phyloP scores from a whole-genome alignment of 164 flowering plant species.

The Chimonanthus praecox region DNA sequence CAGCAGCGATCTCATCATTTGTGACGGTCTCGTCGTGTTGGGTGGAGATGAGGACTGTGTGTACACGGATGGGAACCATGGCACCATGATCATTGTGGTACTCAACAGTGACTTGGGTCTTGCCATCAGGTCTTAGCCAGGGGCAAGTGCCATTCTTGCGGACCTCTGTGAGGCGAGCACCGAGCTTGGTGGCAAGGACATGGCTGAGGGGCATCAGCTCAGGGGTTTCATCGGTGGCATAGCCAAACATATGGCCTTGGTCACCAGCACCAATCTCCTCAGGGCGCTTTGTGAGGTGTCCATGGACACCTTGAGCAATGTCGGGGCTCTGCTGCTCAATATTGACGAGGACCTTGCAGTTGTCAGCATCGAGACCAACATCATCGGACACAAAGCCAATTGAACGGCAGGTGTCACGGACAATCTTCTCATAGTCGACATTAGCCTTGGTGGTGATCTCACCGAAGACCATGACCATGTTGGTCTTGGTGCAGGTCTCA shows the following conservation, averaged over 20 bases:
- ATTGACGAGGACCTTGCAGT: constrained; percentile 79
- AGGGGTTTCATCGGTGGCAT: constrained; percentile 83
- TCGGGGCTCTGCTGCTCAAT: constrained; percentile 86
- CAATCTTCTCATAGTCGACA: constrained; percentile 76
- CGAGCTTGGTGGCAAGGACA: constrained; percentile 77
- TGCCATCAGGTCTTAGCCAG: constrained; percentile 76
- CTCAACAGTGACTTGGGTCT: constrained; percentile 80
- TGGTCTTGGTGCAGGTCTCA: constrained; percentile 84
- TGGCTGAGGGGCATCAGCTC: constrained; percentile 75
- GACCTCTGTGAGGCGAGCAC: constrained; percentile 69
- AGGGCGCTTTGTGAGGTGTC: constrained; percentile 79
- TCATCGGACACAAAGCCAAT: constrained; percentile 76
- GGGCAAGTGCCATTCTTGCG: constrained; percentile 70
- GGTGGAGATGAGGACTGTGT: constrained; percentile 76
- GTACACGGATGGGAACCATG: constrained; percentile 76
- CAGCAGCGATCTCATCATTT: constrained; percentile 73
- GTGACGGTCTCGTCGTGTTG: constrained; percentile 83
- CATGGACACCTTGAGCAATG: constrained; percentile 89
- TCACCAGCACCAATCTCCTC: constrained; percentile 90
- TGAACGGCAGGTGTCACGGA: constrained; percentile 68
- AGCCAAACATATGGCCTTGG: constrained; percentile 86
- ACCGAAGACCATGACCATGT: constrained; percentile 88
- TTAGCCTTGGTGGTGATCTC: constrained; percentile 78
- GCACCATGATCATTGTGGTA: constrained; percentile 69
- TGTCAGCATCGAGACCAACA: constrained; percentile 80